phyloP scores from a whole-genome alignment of 257 asterid genomes.

The Pogostemon cablin region DNA sequence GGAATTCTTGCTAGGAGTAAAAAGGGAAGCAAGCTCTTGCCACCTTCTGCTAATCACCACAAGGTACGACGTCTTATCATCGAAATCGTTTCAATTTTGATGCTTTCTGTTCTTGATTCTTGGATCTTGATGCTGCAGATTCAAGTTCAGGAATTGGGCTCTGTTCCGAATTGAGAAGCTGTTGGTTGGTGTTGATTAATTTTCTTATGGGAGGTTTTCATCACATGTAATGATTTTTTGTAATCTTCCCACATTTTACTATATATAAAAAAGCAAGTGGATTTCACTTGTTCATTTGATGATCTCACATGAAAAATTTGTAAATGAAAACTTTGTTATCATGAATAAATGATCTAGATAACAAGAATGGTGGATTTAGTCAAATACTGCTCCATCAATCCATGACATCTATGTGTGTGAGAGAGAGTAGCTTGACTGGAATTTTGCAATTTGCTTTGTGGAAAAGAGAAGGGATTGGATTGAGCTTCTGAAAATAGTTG shows the following conservation, averaged over 20 bases:
- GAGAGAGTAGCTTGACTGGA: slow-evolving; percentile 42
- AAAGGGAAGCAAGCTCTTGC: slow-evolving; percentile 53
- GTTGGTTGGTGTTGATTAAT: not conserved
- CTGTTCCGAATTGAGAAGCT: slow-evolving; percentile 26
- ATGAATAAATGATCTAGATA: not conserved
- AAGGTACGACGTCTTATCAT: slow-evolving; percentile 30
- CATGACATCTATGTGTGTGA: not conserved
- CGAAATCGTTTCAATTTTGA: not conserved
- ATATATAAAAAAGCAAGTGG: not conserved
- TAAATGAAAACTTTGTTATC: no score
- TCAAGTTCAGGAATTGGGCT: slow-evolving; percentile 39
- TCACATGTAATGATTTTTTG: slow-evolving; percentile 12
- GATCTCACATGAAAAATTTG: no score
- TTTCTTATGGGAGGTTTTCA: not conserved
- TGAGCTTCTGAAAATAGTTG: slow-evolving; percentile 9
- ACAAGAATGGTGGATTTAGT: not conserved
- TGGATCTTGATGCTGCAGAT: slow-evolving; percentile 37
- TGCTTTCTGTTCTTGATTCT: not conserved
- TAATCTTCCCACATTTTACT: slow-evolving; percentile 1
- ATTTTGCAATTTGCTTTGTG: slow-evolving; percentile 28
- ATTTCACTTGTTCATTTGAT: not conserved
- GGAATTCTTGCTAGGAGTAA: slow-evolving; percentile 62
- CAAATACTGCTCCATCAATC: not conserved
- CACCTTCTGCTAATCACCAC: slow-evolving; percentile 50
- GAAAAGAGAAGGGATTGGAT: slow-evolving; percentile 25